Percentiles rank a stretch among this genome's conserved stretches.
Conservation (phyloP, 768 basidiomycete genomes). For the Naganishia kalamii region DNA sequence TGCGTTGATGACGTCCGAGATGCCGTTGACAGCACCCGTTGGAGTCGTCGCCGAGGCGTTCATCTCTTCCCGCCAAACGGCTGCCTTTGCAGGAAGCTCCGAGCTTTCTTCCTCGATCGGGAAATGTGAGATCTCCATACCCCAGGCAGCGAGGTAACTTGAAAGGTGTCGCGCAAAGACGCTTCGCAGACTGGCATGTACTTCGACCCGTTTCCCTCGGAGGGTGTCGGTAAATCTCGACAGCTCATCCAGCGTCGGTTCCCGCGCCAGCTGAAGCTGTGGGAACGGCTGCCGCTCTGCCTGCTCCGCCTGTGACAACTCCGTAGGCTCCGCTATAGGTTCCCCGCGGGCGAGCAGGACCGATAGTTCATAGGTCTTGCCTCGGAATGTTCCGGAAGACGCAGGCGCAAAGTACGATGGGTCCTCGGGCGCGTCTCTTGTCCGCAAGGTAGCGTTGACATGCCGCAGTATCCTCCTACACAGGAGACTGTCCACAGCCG, state of each 20-base stretch:
- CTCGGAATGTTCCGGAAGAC: slow-evolving; percentile 48
- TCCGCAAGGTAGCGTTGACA: slow-evolving; percentile 36
- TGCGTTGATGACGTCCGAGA: neutral
- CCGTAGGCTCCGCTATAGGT: slow-evolving; percentile 54
- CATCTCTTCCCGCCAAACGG: slow-evolving; percentile 3
- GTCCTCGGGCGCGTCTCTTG: slow-evolving; percentile 26
- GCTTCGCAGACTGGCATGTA: slow-evolving; percentile 80
- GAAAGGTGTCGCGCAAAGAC: slow-evolving; percentile 89
- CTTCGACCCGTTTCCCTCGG: slow-evolving; percentile 70
- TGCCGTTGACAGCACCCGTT: slow-evolving; percentile 21
- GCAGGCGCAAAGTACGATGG: slow-evolving; percentile 16
- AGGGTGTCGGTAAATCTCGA: slow-evolving; percentile 71
- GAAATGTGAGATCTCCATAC: slow-evolving; percentile 79
- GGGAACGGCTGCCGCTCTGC: slow-evolving; percentile 51
- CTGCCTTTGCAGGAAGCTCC: neutral
- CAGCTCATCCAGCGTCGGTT: slow-evolving; percentile 76
- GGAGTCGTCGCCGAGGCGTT: slow-evolving; percentile 22
- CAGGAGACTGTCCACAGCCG: slow-evolving; percentile 38
- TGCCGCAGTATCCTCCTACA: slow-evolving; percentile 35
- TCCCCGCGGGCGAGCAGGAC: slow-evolving; percentile 53
- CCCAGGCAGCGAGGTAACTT: slow-evolving; percentile 88
- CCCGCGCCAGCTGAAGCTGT: slow-evolving; percentile 55
- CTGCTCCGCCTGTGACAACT: slow-evolving; percentile 52
- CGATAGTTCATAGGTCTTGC: slow-evolving; percentile 57
- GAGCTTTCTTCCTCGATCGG: slow-evolving; percentile 44